Conservation (phyloP, 2,329 filamentous ascomycete species). For the Albophoma yamanashiensis region DNA sequence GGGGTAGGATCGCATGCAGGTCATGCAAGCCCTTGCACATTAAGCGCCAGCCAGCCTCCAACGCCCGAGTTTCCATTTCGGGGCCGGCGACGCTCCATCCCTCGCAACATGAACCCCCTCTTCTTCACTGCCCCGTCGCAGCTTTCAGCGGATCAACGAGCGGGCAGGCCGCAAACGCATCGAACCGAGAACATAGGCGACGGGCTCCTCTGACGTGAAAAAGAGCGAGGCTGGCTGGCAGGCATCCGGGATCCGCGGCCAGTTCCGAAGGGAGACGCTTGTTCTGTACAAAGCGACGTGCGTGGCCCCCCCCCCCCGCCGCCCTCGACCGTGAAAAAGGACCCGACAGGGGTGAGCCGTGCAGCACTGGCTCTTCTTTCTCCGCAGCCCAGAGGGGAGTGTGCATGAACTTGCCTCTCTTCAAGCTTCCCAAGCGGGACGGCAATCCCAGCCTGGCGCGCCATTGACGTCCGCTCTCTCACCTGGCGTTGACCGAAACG, state of each 20-base stretch:
- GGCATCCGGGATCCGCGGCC: neutral
- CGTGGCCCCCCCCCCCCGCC: neutral
- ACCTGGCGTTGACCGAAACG: neutral
- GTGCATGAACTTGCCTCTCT: neutral
- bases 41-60: slow-evolving; percentile 1
- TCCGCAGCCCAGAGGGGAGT: neutral
- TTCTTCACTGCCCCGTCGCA: neutral
- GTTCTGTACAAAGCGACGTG: neutral
- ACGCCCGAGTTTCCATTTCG: neutral
- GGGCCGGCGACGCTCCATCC: neutral
- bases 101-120: neutral
- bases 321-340: neutral
- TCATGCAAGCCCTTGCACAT: slow-evolving; percentile 2
- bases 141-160: neutral
- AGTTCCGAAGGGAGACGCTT: neutral
- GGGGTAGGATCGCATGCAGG: neutral
- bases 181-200: too few relatives aligned
- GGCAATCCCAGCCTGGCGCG: neutral
- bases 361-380: neutral
- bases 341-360: neutral
- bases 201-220: neutral
- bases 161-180: neutral
- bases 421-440: neutral
- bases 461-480: neutral
- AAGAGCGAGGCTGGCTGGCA: neutral